Evolutionary conservation across 2,329 filamentous ascomycete species (phyloP).

Genomic region (Fusarium verrucosum): DNA sequence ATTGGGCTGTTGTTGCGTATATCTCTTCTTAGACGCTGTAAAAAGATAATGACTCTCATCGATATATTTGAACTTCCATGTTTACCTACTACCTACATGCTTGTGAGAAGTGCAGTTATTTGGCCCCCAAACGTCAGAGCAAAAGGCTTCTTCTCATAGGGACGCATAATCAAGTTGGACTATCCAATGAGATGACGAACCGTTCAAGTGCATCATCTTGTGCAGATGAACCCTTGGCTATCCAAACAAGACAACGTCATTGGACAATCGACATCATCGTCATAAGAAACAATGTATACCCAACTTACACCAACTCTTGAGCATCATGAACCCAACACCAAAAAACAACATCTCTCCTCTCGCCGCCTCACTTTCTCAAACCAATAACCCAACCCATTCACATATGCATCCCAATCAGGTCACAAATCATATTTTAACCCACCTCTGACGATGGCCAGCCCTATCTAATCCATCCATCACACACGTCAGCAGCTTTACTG

Average conservation of each 20-base stretch:
- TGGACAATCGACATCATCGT: slow-evolving; percentile 10
- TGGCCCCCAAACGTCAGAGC: slow-evolving; percentile 4
- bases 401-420: neutral
- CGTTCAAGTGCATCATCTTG: slow-evolving; percentile 3
- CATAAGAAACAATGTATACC: slow-evolving; percentile 9
- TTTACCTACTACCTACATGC: neutral
- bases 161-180: neutral
- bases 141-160: slow-evolving; percentile 1
- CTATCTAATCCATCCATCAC: neutral
- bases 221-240: slow-evolving; percentile 17
- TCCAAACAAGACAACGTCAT: slow-evolving; percentile 3
- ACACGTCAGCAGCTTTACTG: slow-evolving; percentile 27
- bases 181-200: slow-evolving; percentile 19
- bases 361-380: slow-evolving; percentile 5
- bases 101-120: neutral
- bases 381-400: neutral
- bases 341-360: neutral
- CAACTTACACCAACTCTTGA: slow-evolving; percentile 22
- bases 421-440: slow-evolving; percentile 4
- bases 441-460: neutral
- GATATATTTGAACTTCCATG: neutral
- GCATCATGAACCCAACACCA: slow-evolving; percentile 1
- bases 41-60: slow-evolving; percentile 27
- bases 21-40: slow-evolving; percentile 26
- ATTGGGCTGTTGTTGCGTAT: slow-evolving; percentile 19